Conservation (phyloP, 257 asterid species). For the Solanum infundibuliforme region DNA sequence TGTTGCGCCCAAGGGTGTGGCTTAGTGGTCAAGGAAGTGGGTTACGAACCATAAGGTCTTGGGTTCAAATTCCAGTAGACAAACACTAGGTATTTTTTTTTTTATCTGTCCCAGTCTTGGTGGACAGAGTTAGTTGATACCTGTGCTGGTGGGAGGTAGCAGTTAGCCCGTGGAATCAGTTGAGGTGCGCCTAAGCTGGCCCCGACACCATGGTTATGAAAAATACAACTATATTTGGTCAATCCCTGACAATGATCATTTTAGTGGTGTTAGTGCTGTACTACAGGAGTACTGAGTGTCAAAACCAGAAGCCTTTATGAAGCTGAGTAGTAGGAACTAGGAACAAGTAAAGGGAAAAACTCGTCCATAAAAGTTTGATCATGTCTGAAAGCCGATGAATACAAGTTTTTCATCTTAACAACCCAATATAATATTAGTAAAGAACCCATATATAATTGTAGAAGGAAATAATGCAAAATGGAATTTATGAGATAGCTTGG, state of each 20-base stretch:
- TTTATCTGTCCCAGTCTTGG: not conserved
- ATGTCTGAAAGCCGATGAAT: not conserved
- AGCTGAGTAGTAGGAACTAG: not conserved
- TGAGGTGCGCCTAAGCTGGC: not conserved
- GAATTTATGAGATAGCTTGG: not conserved
- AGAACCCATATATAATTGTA: not conserved
- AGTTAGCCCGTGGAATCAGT: not conserved
- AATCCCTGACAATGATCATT: not conserved
- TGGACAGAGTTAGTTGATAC: not conserved
- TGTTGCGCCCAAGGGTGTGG: not conserved
- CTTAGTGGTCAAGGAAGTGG: not conserved
- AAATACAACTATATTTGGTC: not conserved
- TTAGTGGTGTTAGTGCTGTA: not conserved
- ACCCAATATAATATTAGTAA: not conserved
- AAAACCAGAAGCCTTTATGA: not conserved
- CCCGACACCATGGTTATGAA: not conserved
- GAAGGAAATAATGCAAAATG: not conserved
- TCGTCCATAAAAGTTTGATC: not conserved
- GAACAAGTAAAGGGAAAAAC: not conserved
- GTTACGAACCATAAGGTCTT: not conserved
- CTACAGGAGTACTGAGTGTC: not conserved
- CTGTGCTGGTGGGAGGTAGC: not conserved
- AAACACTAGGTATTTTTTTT: not conserved
- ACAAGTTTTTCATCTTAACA: not conserved
- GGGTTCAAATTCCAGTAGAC: not conserved